Base-by-base conservation (phyloP, 306 rosid species). In the Castanopsis chinensis region DNA sequence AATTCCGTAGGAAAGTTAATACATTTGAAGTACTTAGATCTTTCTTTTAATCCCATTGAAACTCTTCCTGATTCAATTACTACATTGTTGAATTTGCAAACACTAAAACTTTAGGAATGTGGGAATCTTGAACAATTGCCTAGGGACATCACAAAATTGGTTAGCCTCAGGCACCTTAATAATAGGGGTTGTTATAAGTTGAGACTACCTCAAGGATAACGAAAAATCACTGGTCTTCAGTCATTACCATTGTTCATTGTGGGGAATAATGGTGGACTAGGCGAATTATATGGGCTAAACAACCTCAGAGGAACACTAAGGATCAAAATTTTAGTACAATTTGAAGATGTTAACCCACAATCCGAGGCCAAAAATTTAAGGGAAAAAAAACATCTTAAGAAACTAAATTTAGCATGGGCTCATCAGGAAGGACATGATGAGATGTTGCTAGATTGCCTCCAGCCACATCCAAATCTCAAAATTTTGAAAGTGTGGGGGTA, bases 11-110 rank as follows among this genome's bases (percentile, higher is more conserved):
- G 18, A 57, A 60, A 75, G 59, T 59, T 85, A 76, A 81, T 69
- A 69, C 88, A 78, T 60, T 53, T 85, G 35, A 81, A 78, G 75
- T 85, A 85, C 35, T 20, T 81, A 23, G 83, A 85, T 78, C 72
- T 85, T 23, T 74, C 83, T 58, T 4, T 1, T 17, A 78, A 74
- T 45, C 1, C 0, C 8, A 75, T 78, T 25, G 0, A 17, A 37
- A 64, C 12, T 41, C 85, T 85, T 33, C 85, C 85, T 27, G 13
- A 33, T 0, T 70, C 28, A 3, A 67, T 85, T 59, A 23, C 69
- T 33, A 33, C 63, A 25, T 54, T 85, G 17, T 60, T 30, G 5
- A 81, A 85, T 71, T 65, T 81, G 73, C 85, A 85, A 37, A 81
- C 88, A 10, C 32, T 85, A 20, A 81, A 81, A 32, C 73, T 78